phyloP scores from a whole-genome alignment of 306 rosid genomes.

The Malus sieversii region DNA sequence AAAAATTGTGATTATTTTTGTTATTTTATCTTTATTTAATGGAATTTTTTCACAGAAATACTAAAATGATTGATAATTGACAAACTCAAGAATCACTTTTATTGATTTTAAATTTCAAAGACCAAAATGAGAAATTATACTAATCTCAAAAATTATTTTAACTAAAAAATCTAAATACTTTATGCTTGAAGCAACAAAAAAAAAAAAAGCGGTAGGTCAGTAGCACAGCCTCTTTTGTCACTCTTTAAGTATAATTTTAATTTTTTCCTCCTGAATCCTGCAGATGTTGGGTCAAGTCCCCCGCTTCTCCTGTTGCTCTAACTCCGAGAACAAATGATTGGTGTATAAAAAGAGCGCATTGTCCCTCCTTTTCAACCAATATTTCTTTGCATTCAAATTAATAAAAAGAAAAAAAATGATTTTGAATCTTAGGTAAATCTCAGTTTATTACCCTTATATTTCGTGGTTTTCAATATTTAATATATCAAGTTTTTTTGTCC shows the following conservation, averaged over 20 bases:
- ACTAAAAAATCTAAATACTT: neutral
- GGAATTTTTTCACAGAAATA: accelerated
- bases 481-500: too few relatives aligned
- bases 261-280: neutral
- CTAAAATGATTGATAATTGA: too few relatives aligned
- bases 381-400: neutral
- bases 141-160: too few relatives aligned
- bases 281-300: neutral
- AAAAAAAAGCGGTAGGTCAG: neutral
- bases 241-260: neutral
- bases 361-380: neutral
- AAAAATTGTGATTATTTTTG: too few relatives aligned
- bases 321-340: neutral
- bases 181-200: neutral
- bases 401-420: neutral
- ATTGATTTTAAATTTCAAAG: too few relatives aligned
- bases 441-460: too few relatives aligned
- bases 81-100: accelerated
- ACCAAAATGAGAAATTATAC: too few relatives aligned
- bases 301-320: neutral
- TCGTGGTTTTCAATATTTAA: too few relatives aligned
- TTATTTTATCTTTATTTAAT: too few relatives aligned
- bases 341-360: neutral
- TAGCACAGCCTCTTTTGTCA: neutral
- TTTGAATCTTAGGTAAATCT: neutral